Evolutionary conservation across 176 grass and related monocot genomes (phyloP).

Genomic region (barley (Hordeum vulgare)): MorexV3_pseudomolecules_assembly NC_058522.1:414276129-414276628

Average conservation of each 20-base stretch:
- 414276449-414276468: background rate
- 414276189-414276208: background rate
- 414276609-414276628: too few relatives aligned
- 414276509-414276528: background rate
- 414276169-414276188: background rate
- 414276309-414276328: background rate
- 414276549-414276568: too few relatives aligned
- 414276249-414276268: background rate
- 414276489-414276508: background rate
- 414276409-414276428: too few relatives aligned
- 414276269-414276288: fast-evolving
- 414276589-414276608: too few relatives aligned
- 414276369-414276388: background rate
- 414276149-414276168: background rate
- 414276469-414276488: background rate
- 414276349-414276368: background rate
- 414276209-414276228: background rate
- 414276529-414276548: too few relatives aligned
- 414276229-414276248: background rate
- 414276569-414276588: too few relatives aligned
- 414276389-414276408: too few relatives aligned
- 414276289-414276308: background rate
- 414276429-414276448: background rate
- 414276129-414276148: too few relatives aligned
- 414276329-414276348: background rate